These are phyloP conservation scores for Penicillium parvum DNA, from an alignment of 495 filamentous ascomycete genomes.

Conservation along the genomic window DNA sequence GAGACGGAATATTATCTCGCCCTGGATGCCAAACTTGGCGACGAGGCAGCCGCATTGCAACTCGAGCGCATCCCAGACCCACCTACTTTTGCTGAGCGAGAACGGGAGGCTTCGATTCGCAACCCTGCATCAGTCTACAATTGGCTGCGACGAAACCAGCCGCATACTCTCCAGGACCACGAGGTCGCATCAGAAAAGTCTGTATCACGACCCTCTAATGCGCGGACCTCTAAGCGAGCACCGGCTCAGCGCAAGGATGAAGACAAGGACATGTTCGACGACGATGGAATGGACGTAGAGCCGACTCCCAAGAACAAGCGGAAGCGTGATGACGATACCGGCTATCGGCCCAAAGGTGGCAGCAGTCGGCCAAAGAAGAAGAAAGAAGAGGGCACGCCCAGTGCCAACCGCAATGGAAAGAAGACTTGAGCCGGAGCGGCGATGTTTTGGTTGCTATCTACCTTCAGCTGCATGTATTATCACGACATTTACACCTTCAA, in stretches of 20 bases:
- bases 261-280: conserved; percentile 47
- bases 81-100: conserved; percentile 43
- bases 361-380: conserved; percentile 61
- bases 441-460: neutral
- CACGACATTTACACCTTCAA: conserved; percentile 11
- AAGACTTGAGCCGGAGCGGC: conserved; percentile 16
- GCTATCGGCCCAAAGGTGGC: conserved; percentile 67
- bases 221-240: conserved; percentile 38
- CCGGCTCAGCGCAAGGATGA: conserved; percentile 46
- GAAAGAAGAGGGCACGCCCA: conserved; percentile 44
- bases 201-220: conserved; percentile 36
- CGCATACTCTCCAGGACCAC: conserved; percentile 75
- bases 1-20: conserved; percentile 74
- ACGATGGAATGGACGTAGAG: conserved; percentile 44
- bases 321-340: conserved; percentile 64
- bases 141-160: conserved; percentile 81
- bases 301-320: conserved; percentile 46
- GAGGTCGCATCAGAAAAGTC: conserved; percentile 63
- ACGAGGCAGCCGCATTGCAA: conserved; percentile 36
- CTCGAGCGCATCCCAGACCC: conserved; percentile 35
- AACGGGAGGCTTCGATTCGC: conserved; percentile 58
- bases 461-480: conserved; percentile 18
- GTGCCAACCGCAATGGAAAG: conserved; percentile 32
- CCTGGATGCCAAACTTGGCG: conserved; percentile 62
- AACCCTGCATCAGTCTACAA: conserved; percentile 87